Evolutionary conservation across 2,329 filamentous ascomycete species (phyloP).

Genomic region (Knoxdaviesia capensis): DNA sequence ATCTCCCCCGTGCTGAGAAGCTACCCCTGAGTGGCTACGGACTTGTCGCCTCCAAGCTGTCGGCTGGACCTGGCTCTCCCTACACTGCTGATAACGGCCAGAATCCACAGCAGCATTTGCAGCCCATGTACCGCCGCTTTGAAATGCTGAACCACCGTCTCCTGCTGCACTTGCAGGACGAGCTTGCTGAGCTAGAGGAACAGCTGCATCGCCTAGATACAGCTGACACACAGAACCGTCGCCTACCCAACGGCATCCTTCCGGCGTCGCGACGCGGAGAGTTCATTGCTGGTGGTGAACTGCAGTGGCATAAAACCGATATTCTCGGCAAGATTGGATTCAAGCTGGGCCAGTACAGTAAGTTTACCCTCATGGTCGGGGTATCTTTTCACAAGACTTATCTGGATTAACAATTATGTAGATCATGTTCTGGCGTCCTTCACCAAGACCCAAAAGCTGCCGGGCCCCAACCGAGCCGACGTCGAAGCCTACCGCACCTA

Average conservation of each 20-base stretch:
- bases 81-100: neutral
- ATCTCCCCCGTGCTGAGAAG: constrained; percentile 19
- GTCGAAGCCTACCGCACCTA: constrained; percentile 29
- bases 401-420: constrained; percentile 8
- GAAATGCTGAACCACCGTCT: constrained; percentile 65
- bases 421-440: constrained; percentile 41
- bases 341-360: constrained; percentile 50
- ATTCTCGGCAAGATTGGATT: constrained; percentile 41
- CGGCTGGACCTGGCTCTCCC: constrained; percentile 5
- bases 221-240: constrained; percentile 26
- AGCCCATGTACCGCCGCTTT: constrained; percentile 66
- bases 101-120: constrained; percentile 11
- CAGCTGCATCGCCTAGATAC: constrained; percentile 51
- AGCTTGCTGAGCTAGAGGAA: constrained; percentile 63
- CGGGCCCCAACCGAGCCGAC: constrained; percentile 27
- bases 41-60: constrained; percentile 34
- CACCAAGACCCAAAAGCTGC: constrained; percentile 26
- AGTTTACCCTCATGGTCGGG: constrained; percentile 8
- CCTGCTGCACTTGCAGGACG: constrained; percentile 67
- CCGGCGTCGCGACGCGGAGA: constrained; percentile 42
- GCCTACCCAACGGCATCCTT: constrained; percentile 20
- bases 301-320: constrained; percentile 39
- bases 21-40: constrained; percentile 38
- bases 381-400: no score
- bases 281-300: constrained; percentile 28